Evolutionary conservation across 2,329 filamentous ascomycete species (phyloP), one percentile per base, ranked within the genome.

Genomic region (Venturia asperata): DNA sequence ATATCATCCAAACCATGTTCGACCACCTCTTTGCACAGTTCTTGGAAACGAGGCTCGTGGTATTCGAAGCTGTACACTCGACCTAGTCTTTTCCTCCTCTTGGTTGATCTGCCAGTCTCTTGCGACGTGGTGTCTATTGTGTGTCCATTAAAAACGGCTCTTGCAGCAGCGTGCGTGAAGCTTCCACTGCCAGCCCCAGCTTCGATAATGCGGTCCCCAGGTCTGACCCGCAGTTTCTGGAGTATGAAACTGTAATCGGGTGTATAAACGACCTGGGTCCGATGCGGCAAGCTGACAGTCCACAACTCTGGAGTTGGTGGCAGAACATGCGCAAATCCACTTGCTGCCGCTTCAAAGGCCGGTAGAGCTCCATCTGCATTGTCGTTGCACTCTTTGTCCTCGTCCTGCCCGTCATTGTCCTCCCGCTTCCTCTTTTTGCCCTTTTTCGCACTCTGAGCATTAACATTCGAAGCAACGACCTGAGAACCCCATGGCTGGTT

Each of bases 401-500:
- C 74, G 66, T 76, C 72, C 61, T 77, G 75, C 5, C 66, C 68
- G 45, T 76, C 74, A 41, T 73, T 72, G 41, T 72, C 75, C 24
- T 77, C 78, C 62, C 77, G 73, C 71, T 81, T 82, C 34, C 77
- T 86, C 52, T 77, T 75, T 42, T 68, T 69, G n/a, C 67, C 78
- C 19, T 79, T 75, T 74, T 87, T 87, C 64, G 83, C 80, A 75
- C 80, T 71, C 15, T 92, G 92, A 0, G 92, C 97, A 72, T 97
- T 91, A 65, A 97, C 92, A 41, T 88, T 85, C 1, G 92, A 96
- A 9, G 94, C 94, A 60, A 91, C 84, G 27, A 97, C 87, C 74
- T 97, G 94, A 7, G 90, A 91, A 37, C 94, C 94, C 93, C 93
- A 97, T 52, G 90, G 89, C 64, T 92, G 81, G 5, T 85, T 82